These are phyloP conservation scores for Durusdinium trenchii DNA, from an alignment of 73 alveolate genomes.

Conservation along the genomic window DNA sequence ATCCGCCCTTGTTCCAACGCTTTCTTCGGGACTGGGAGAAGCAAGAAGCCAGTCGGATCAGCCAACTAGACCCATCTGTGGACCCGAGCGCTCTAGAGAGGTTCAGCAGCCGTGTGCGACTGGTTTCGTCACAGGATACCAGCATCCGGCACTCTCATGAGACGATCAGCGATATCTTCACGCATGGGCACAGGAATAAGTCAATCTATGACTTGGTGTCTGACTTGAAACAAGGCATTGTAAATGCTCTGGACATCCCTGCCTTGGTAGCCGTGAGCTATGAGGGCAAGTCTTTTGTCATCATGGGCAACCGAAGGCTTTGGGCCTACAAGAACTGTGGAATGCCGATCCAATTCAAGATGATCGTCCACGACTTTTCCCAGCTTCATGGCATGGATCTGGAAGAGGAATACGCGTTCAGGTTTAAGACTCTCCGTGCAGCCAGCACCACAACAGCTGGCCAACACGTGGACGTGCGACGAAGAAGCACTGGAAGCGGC, in stretches of 20 bases:
- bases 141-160: background rate
- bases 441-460: slow-evolving; percentile 11
- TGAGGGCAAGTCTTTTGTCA: background rate
- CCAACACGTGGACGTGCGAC: slow-evolving; percentile 1
- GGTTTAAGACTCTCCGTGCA: background rate
- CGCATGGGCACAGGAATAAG: background rate
- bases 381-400: background rate
- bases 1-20: no score
- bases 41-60: background rate
- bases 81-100: background rate
- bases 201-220: background rate
- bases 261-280: background rate
- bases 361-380: background rate
- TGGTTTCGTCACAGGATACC: background rate
- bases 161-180: background rate
- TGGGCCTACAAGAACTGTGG: slow-evolving; percentile 23
- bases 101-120: background rate
- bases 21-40: background rate
- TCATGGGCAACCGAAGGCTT: slow-evolving; percentile 9
- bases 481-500: no score
- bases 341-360: background rate
- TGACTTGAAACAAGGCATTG: background rate
- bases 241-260: background rate
- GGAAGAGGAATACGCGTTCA: background rate
- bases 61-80: background rate